These are phyloP conservation scores for Myxozyma vanderwaltii DNA, from an alignment of 805 yeast genomes.

Conservation along the genomic window DNA sequence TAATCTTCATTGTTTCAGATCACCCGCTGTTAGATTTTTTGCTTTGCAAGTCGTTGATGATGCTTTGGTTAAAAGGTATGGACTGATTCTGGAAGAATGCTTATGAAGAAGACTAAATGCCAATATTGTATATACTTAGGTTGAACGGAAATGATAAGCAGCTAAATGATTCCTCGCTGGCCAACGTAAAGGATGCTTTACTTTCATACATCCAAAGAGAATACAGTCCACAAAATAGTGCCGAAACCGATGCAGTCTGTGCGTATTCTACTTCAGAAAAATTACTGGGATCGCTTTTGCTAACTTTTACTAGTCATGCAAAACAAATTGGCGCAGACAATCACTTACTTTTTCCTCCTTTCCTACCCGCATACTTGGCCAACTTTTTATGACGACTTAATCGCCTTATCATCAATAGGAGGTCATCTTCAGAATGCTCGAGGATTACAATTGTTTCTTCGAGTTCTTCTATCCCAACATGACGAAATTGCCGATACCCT, in stretches of 20 bases:
- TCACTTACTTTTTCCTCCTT: constrained; percentile 55
- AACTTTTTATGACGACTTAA: constrained; percentile 53
- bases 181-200: constrained; percentile 51
- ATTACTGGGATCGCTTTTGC: background rate
- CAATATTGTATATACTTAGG: background rate
- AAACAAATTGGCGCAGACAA: constrained; percentile 59
- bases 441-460: constrained; percentile 69
- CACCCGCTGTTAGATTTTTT: constrained; percentile 64
- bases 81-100: no score
- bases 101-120: background rate
- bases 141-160: constrained; percentile 6
- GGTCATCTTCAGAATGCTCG: constrained; percentile 44
- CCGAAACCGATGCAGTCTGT: constrained; percentile 27
- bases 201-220: constrained; percentile 49
- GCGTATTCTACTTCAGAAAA: constrained; percentile 31
- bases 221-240: constrained; percentile 16
- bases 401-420: constrained; percentile 43
- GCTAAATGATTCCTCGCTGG: constrained; percentile 51
- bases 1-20: constrained; percentile 37
- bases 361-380: constrained; percentile 55
- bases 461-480: constrained; percentile 76
- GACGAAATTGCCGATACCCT: constrained; percentile 92
- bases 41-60: constrained; percentile 69
- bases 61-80: constrained; percentile 46
- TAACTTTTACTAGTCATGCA: constrained; percentile 21